Base-by-base conservation (phyloP, 2,329 filamentous ascomycete species). In the Aspergillus arachidicola region DNA sequence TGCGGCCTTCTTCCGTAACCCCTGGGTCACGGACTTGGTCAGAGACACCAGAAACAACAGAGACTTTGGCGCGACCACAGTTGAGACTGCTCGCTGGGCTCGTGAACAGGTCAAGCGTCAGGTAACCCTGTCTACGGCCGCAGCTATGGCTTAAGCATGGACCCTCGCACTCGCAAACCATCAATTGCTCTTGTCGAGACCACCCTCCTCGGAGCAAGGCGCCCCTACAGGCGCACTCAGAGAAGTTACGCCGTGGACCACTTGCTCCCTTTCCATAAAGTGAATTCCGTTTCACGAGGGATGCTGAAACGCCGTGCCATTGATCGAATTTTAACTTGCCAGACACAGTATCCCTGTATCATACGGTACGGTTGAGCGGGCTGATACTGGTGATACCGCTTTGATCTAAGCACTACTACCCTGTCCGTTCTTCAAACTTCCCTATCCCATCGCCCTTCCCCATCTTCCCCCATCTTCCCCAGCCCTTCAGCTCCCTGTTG, bases 41-140 rank as follows among this genome's bases (percentile, higher is more conserved):
- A 94, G 94, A 81, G 94, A 98, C 78, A 94, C 93, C 54, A 91
- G 94, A 73, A 86, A 88, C 63, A 97, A 95, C 84, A 90, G 92
- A 71, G 94, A 98, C 54, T 97, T 92, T 82, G 86, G 89, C 71
- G 75, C 86, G 32, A 91, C 94, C 67, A 99, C 95, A 4, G 90
- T 95, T 69, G 93, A 97, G 69, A 98, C 95, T 54, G 95, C 95
- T 75, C 91, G 94, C 72, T 99, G 95, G 95, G 94, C 95, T 67
- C 91, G 94, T 65, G 95, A 98, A 81, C 93, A 97, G 78, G 94
- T 98, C 78, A 98, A 97, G 86, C 91, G 93, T 72, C 95, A 99
- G 63, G 73, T 79, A 61, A 76, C 72, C 70, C 60, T 80, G 67
- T 73, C 76, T 43, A 76, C 76, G 59, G 72, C 73, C 14, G 73